Evolutionary conservation across 2,329 filamentous ascomycete species (phyloP).

Genomic region (Proliferodiscus dingleyae): DNA sequence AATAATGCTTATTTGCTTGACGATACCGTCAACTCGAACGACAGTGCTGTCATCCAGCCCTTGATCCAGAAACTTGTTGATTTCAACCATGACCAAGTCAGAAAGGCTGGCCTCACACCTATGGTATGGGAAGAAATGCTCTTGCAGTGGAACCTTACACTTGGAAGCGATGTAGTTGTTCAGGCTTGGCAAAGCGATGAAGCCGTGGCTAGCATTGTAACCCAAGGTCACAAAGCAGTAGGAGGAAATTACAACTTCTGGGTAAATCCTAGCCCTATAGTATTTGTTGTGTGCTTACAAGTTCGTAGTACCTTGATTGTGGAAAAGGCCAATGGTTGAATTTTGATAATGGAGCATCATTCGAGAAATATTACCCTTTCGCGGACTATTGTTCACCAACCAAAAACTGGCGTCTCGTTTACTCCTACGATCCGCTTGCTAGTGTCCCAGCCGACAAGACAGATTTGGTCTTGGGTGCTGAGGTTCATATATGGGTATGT

Average conservation of each 20-base stretch:
- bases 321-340: conserved; percentile 76
- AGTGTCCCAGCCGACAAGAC: conserved; percentile 57
- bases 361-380: conserved; percentile 60
- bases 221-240: conserved; percentile 64
- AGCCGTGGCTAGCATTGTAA: conserved; percentile 56
- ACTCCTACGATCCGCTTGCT: conserved; percentile 69
- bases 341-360: conserved; percentile 53
- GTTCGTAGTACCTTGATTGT: conserved; percentile 70
- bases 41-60: conserved; percentile 60
- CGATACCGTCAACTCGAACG: conserved; percentile 63
- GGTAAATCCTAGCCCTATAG: conserved; percentile 42
- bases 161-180: conserved; percentile 67
- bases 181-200: conserved; percentile 69
- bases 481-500: conserved; percentile 79
- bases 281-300: conserved; percentile 14
- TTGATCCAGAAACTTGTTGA: conserved; percentile 75
- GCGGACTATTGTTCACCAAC: conserved; percentile 74
- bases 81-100: conserved; percentile 61
- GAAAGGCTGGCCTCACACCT: conserved; percentile 60
- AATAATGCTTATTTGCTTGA: conserved; percentile 70
- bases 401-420: conserved; percentile 79
- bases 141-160: conserved; percentile 68
- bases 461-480: conserved; percentile 72
- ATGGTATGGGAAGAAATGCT: conserved; percentile 89
- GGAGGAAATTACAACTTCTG: conserved; percentile 74